A percentile compares a stretch with the other conserved stretches of the same genome.
Evolutionary conservation across 2,329 filamentous ascomycete species (phyloP).

Genomic region (Fusarium ambrosium): DNA sequence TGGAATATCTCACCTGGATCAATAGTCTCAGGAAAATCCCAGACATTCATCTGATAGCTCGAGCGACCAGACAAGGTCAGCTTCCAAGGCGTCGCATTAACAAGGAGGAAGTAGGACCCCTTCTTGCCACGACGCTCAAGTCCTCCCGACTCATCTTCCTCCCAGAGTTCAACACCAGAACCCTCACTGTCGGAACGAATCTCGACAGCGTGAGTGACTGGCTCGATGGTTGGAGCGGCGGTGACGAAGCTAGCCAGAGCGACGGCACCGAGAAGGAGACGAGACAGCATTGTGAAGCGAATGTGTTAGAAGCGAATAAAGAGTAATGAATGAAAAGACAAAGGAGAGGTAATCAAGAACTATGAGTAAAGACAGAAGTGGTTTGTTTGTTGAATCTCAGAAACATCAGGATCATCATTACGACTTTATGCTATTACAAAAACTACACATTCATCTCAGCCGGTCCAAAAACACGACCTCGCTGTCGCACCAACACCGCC

Average conservation of each 20-base stretch:
- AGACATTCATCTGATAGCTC: conserved; percentile 1
- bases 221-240: neutral
- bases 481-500: neutral
- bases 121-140: neutral
- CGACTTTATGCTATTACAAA: neutral
- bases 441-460: neutral
- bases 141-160: neutral
- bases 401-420: neutral
- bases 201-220: neutral
- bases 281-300: neutral
- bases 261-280: neutral
- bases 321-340: neutral
- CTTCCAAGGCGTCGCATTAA: neutral
- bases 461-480: neutral
- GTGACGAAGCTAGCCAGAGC: neutral
- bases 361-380: neutral
- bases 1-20: neutral
- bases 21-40: neutral
- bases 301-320: neutral
- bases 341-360: neutral
- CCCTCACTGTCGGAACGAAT: neutral
- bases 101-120: neutral
- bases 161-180: neutral
- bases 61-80: neutral
- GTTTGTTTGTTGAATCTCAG: neutral